Conservation (phyloP, 192 early-diverging fungal genomes). For the Hyaloraphidium curvatum region DNA sequence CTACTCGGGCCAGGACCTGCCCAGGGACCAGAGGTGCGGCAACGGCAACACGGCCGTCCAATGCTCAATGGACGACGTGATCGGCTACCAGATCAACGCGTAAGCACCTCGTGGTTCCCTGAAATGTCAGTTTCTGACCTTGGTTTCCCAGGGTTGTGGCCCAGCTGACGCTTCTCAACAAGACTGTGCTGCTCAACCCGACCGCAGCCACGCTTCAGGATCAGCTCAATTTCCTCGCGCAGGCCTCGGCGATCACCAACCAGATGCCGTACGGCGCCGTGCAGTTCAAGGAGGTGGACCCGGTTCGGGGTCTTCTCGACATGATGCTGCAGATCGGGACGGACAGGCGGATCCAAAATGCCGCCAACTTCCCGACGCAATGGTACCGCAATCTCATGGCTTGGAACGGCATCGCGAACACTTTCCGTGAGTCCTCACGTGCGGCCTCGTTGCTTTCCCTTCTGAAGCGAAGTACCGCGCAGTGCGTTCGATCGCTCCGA, state of each 20-base stretch:
- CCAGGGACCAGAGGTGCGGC: no score
- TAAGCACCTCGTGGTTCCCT: not conserved
- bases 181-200: constrained; percentile 5
- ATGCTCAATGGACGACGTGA: not conserved
- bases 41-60: no score
- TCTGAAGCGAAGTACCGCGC: constrained; percentile 5
- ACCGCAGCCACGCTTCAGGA: not conserved
- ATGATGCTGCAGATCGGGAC: constrained; percentile 29
- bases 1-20: not conserved
- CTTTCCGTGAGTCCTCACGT: constrained; percentile 5
- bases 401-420: constrained; percentile 19
- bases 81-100: not conserved
- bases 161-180: constrained; percentile 16
- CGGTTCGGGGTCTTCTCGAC: no score
- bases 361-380: constrained; percentile 27
- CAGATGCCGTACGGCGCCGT: constrained; percentile 35
- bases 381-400: constrained; percentile 26
- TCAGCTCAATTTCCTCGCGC: constrained; percentile 8
- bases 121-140: constrained; percentile 4
- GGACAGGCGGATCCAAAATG: constrained; percentile 18
- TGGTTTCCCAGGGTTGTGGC: constrained; percentile 2
- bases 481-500: constrained; percentile 12
- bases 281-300: no score
- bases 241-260: constrained; percentile 19
- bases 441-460: not conserved